Evolutionary conservation across 257 asterid genomes (phyloP), one percentile per base, ranked within the genome.

Genomic region (Solanum paucissectum): DNA sequence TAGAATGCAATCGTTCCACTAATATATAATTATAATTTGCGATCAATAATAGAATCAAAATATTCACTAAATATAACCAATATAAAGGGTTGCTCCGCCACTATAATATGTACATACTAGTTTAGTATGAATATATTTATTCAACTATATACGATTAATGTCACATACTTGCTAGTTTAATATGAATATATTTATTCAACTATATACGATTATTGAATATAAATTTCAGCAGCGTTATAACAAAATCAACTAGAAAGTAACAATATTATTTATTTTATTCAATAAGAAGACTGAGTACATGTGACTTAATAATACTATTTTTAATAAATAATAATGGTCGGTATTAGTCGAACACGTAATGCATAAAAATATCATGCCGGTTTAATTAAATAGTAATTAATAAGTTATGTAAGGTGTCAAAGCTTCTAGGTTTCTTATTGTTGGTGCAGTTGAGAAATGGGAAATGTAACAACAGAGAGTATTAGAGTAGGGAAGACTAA

Each of bases 331-430:
- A 81, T 20, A 20, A 58, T 58, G 85, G 69, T 46, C 85, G 85
- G 85, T 82, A 27, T 52, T 46, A 5, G 85, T 18, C 37, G n/a
- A 81, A 82, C 85, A 82, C 85, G 69, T 82, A 74, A 5, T 82
- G 44, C 69, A 46, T 82, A 13, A 77, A 75, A 44, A 44, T n/a
- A 27, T 7, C 7, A 46, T 29, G 37, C 55, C 29, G 29, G 68
- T 81, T 9, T 81, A 46, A 29, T 79, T 44, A 27, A 40, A 71
- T 71, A 72, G 16, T 34, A 79, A n/a, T 42, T 81, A 27, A 38
- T 27, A 29, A 81, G 11, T 25, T 12, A 40, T 76, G 83, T 29
- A 6, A 9, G 85, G 68, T 81, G 42, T 81, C 9, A 27, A 36
- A 29, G 85, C 34, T 81, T 81, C 20, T 81, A 44, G 42, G 14